Base-by-base conservation (phyloP, 352 stramenopile genomes). In the Phytophthora cactorum region DNA sequence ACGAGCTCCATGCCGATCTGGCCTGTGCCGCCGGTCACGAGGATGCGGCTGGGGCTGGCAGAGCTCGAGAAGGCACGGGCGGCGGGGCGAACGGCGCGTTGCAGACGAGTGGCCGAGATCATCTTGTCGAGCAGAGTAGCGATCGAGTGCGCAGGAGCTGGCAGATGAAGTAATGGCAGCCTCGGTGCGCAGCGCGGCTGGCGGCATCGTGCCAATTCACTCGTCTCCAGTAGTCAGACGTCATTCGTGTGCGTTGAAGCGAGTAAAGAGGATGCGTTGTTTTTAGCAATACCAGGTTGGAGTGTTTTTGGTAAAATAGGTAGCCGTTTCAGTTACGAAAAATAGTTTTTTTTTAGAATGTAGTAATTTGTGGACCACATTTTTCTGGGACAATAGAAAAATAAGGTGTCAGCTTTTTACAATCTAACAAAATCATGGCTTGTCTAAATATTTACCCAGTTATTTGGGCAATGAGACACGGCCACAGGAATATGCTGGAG, bases 1-100 rank as follows among this genome's bases (percentile, higher is more conserved):
- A 93, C 87, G 31, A 95, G 77, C 70, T 95, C 87, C 87, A 95
- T 95, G 62, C 86, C 86, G 59, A 95, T 95, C 70, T 95, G 86
- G 44, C 86, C 86, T 41, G 86, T 95, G 69, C 86, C 84, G 41
- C 86, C 86, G 2, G 86, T 95, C 28, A 95, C 76, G 63, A 95
- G 85, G 52, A 95, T 86, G 64, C 86, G 84, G 50, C 75, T 66
- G 27, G 61, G 43, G 10, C 27, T 53, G 31, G 38, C 29, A 15
- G 54, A 66, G 2, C 58, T 41, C 1, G 69, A 71, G 32, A 74
- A 74, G 32, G 59, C 14, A 15, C 68, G 68, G 6, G 25, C 29
- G 28, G 52, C 32, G 10, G 56, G 41, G 10, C 39, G 56, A 15
- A 70, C 41, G 29, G 36, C 36, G 46, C 53, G 54, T 50, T 68